A percentile compares a stretch with the other conserved stretches of the same genome.
Conservation (phyloP, 495 filamentous ascomycete species). For the Ramalina intermedia region DNA sequence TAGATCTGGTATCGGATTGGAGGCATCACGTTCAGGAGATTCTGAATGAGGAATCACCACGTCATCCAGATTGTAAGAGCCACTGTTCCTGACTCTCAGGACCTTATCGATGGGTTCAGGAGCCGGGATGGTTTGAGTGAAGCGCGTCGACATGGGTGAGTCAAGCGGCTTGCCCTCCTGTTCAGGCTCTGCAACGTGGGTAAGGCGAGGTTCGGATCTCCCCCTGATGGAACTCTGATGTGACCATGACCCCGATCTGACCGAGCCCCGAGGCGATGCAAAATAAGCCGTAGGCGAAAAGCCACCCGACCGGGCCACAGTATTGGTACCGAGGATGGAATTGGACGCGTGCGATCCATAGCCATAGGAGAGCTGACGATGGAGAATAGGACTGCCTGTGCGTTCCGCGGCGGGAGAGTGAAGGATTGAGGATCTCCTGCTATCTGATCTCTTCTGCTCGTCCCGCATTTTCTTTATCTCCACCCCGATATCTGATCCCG, state of each 20-base stretch:
- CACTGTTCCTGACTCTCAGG: constrained; percentile 8
- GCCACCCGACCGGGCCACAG: constrained; percentile 48
- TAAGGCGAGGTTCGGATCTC: constrained; percentile 39
- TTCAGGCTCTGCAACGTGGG: constrained; percentile 36
- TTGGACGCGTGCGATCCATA: constrained; percentile 35
- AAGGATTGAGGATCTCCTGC: constrained; percentile 41
- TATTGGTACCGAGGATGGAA: constrained; percentile 56
- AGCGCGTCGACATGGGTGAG: constrained; percentile 16
- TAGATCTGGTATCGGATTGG: constrained; percentile 2
- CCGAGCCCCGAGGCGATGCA: constrained; percentile 50
- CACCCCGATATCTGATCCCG: constrained; percentile 59
- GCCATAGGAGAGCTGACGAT: constrained; percentile 37
- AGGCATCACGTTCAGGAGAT: constrained; percentile 4
- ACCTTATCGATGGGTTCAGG: constrained; percentile 6
- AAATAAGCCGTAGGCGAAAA: constrained; percentile 56
- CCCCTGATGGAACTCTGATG: constrained; percentile 29
- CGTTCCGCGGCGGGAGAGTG: constrained; percentile 23
- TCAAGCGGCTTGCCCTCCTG: constrained; percentile 30
- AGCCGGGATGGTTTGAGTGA: constrained; percentile 2
- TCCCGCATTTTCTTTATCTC: constrained; percentile 68
- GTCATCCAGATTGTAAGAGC: constrained; percentile 6
- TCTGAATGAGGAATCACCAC: constrained; percentile 6
- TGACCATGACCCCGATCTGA: constrained; percentile 32
- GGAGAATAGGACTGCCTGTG: constrained; percentile 12
- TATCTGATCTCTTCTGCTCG: constrained; percentile 58